Conservation (phyloP, 352 stramenopile genomes). For the Pythium myriotylum region DNA sequence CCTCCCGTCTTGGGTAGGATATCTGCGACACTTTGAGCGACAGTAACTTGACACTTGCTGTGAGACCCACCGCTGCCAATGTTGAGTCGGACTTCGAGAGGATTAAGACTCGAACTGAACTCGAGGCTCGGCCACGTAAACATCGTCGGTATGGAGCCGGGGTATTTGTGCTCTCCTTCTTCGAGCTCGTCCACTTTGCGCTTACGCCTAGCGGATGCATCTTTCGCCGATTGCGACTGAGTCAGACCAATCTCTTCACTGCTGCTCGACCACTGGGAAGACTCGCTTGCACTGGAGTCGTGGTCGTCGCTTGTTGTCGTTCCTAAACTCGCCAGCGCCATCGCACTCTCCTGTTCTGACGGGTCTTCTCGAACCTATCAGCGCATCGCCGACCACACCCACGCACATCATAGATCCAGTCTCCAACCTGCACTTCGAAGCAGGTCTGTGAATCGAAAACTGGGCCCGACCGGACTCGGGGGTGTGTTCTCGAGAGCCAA, state of each 20-base stretch:
- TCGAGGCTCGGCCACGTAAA: conserved; percentile 26
- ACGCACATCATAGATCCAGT: not conserved
- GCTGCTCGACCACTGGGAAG: conserved; percentile 15
- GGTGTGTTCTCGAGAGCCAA: too few relatives aligned
- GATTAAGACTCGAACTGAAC: conserved; percentile 37
- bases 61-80: conserved; percentile 4
- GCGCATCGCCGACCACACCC: not conserved
- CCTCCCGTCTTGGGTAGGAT: conserved; percentile 12
- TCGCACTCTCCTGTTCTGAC: conserved; percentile 14
- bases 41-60: conserved; percentile 8
- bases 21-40: conserved; percentile 42
- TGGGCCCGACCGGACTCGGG: not conserved
- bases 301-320: conserved; percentile 2
- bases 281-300: not conserved
- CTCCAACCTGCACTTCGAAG: conserved; percentile 8
- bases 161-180: too few relatives aligned
- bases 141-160: not conserved
- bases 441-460: not conserved
- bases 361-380: conserved; percentile 9
- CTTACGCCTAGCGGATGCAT: not conserved
- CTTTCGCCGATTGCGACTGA: not conserved
- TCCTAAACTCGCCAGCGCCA: conserved; percentile 31
- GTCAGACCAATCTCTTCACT: not conserved
- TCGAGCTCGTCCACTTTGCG: conserved; percentile 13
- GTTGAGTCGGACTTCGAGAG: conserved; percentile 57